Percentiles rank a stretch among this genome's conserved stretches.
Conservation (phyloP, 208 protist genomes). For the Novymonas esmeraldas region DNA sequence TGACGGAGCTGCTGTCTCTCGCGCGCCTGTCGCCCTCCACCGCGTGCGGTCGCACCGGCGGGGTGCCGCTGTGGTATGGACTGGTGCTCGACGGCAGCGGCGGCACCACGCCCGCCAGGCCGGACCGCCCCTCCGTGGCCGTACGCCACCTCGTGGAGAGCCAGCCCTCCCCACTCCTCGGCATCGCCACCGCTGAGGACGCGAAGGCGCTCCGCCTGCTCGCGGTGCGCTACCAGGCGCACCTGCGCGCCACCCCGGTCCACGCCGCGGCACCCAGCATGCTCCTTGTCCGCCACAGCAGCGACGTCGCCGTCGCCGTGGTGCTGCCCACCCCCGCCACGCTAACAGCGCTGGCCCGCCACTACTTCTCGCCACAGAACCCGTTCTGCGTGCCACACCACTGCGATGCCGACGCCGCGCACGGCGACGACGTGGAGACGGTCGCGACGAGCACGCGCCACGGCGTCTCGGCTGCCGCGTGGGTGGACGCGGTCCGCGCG, state of each 20-base stretch:
- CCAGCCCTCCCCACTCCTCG: slow-evolving; percentile 23
- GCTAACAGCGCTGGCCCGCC: slow-evolving; percentile 50
- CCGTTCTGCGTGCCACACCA: slow-evolving; percentile 4
- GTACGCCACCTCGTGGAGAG: slow-evolving; percentile 30
- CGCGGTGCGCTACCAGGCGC: slow-evolving; percentile 18
- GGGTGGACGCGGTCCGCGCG: slow-evolving; percentile 18
- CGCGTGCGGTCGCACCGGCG: neutral
- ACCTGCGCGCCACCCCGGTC: slow-evolving; percentile 23
- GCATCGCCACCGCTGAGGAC: slow-evolving; percentile 20
- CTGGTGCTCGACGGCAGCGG: slow-evolving; percentile 19
- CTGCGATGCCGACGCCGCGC: neutral
- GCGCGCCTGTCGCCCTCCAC: neutral
- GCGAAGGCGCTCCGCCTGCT: slow-evolving; percentile 15
- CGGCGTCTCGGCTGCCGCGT: slow-evolving; percentile 12
- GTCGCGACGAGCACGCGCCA: neutral
- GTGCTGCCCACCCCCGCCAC: slow-evolving; percentile 48
- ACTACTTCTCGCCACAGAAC: slow-evolving; percentile 39
- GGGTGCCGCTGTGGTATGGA: slow-evolving; percentile 33
- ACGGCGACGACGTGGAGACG: neutral
- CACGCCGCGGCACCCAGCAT: slow-evolving; percentile 17
- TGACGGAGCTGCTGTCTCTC: slow-evolving; percentile 25
- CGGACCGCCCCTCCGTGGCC: slow-evolving; percentile 8
- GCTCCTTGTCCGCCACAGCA: slow-evolving; percentile 33
- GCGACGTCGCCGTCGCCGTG: slow-evolving; percentile 30
- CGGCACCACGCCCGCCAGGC: neutral